These are phyloP conservation scores for Laetiporus sulphureus DNA, from an alignment of 1,284 basidiomycete species.

Conservation along the genomic window DNA sequence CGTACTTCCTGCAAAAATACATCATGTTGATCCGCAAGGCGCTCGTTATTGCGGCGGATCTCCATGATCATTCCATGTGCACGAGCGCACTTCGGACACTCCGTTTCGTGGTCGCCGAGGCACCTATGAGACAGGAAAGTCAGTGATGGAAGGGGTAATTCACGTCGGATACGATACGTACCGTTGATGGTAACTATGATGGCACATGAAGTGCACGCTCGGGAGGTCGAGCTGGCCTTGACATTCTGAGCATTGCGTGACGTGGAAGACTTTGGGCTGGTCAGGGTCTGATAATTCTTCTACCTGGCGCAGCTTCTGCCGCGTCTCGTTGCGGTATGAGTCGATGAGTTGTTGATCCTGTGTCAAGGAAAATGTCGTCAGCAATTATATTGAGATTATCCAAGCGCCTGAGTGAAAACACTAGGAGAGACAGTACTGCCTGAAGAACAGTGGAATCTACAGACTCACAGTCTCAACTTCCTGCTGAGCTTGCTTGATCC, in stretches of 20 bases:
- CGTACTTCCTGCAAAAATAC: slow-evolving; percentile 83
- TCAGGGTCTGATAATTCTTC: slow-evolving; percentile 71
- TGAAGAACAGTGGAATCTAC: slow-evolving; percentile 4
- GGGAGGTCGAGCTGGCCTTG: slow-evolving; percentile 87
- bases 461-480: slow-evolving; percentile 73
- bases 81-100: slow-evolving; percentile 84
- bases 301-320: slow-evolving; percentile 78
- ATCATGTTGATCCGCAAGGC: slow-evolving; percentile 80
- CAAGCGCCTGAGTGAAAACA: too few species aligned
- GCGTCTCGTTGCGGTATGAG: slow-evolving; percentile 84
- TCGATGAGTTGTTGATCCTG: slow-evolving; percentile 81
- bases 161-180: slow-evolving; percentile 22
- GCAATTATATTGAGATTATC: too few species aligned
- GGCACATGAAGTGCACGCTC: slow-evolving; percentile 96
- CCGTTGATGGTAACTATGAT: slow-evolving; percentile 95
- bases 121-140: slow-evolving; percentile 43
- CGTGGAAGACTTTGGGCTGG: slow-evolving; percentile 86
- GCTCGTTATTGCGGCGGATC: slow-evolving; percentile 78
- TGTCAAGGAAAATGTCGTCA: not conserved
- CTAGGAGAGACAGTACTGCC: slow-evolving; percentile 2
- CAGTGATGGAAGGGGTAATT: not conserved
- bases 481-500: slow-evolving; percentile 67
- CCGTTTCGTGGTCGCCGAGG: slow-evolving; percentile 76
- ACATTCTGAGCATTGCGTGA: slow-evolving; percentile 87
- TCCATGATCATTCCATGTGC: slow-evolving; percentile 88